Evolutionary conservation across 2,329 filamentous ascomycete species (phyloP), one percentile per base, ranked within the genome.

Genomic region (Lecanicillium sp.): DNA sequence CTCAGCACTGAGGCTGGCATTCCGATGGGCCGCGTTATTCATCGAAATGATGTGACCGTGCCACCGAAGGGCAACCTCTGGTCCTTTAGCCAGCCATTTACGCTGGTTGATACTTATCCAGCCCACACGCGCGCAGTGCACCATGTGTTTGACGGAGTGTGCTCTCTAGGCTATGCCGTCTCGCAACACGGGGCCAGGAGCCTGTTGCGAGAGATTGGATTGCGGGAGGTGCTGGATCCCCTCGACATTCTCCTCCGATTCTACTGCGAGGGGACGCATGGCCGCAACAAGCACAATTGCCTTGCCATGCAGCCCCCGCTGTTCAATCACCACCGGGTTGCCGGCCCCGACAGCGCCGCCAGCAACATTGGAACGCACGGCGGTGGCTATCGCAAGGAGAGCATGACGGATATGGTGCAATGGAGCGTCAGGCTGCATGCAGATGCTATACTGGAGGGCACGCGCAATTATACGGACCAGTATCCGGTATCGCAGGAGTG

Each of bases 231-330:
- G 36, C 58, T 53, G 13, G 49, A 51, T n/a, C 51, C 61, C 0
- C 64, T 59, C 42, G 70, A 73, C 44, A 53, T 68, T 19, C 60
- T 65, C 43, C 47, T 72, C 36, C 51, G 64, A 13, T 61, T 65
- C 36, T 65, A 68, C 53, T 72, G 69, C 45, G 62, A 64, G 19
- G 62, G 62, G 8, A 22, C 17, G 1, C 49, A 56, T 9, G 52
- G 55, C 2, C 52, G 58, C 36, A 47, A 52, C 37, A 44, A 60
- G 42, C 55, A 61, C 39, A 59, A 54, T 36, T 61, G 68, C 51
- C 20, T 71, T 44, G 56, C 61, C 0, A 52, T 58, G 1, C 56
- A 59, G 44, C 68, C 66, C 1, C 54, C 58, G 29, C 49, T 73
- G 4, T 66, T 73, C 47, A 59, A 66, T 19, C 63, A 68, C 11